Base-by-base conservation (phyloP, 805 yeast species). In the Kodamaea kakaduensis region DNA sequence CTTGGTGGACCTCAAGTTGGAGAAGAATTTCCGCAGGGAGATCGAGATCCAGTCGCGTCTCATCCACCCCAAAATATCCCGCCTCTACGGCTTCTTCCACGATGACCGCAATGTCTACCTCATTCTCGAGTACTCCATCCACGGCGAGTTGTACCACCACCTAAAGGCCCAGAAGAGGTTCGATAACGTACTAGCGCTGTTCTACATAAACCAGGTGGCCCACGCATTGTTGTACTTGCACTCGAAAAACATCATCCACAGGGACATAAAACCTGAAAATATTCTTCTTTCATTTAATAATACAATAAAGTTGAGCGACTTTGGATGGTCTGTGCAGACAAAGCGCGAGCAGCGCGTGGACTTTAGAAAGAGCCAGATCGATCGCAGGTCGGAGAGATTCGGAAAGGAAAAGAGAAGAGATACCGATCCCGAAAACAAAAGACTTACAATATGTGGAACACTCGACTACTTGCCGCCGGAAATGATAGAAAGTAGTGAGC, bases 241-340 rank as follows among this genome's bases (percentile, higher is more conserved):
- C 58, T 63, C 73, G 22, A 84, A 81, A 48, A 77, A 81, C 45
- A 78, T 93, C 28, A 84, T 90, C 17, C 98, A 90, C 53, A 71
- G 97, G 41, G 98, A 90, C 54, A 77, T 90, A 45, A 90, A 90
- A 58, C 97, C 97, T 0, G 97, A 93, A 54, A 90, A 90, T 50
- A 84, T 90, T 32, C 61, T 90, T 27, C 64, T 90, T 8, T 86
- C 87, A 5, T 72, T 79, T 41, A 77, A 85, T 51, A 84, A 88
- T 44, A 75, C 74, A 16, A 70, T 90, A 36, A 90, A 89, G 55
- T 70, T 90, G 24, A 82, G 96, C 13, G 98, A 90, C 60, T 90
- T 93, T 56, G 98, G 98, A 9, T 90, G 97, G 97, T 83, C 95
- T 37, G 90, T 89, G 43, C 78, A 78, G n/a, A 45, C 41, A 12